Conservation (phyloP, 768 basidiomycete genomes). For the Filobasidium floriforme region DNA sequence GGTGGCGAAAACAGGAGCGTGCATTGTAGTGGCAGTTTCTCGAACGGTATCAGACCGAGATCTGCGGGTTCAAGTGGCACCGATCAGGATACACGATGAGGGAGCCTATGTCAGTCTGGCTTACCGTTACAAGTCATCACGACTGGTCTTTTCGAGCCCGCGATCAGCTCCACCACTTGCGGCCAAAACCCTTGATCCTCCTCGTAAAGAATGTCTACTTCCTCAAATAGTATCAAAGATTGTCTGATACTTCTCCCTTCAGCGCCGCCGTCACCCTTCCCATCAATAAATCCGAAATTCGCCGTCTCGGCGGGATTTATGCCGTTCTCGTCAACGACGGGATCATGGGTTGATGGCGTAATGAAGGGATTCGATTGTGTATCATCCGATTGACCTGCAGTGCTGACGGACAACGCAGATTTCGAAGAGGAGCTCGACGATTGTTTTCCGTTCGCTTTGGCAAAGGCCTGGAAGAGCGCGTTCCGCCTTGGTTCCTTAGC, state of each 20-base stretch:
- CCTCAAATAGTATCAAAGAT: slow-evolving; percentile 84
- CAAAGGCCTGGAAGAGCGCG: too few species aligned
- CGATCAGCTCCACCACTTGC: slow-evolving; percentile 70
- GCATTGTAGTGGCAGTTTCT: slow-evolving; percentile 68
- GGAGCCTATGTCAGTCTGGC: slow-evolving; percentile 26
- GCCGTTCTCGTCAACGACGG: too few species aligned
- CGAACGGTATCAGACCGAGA: slow-evolving; percentile 60
- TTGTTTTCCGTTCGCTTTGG: too few species aligned
- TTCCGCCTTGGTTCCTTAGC: too few species aligned
- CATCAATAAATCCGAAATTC: slow-evolving; percentile 14
- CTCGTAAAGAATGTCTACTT: slow-evolving; percentile 85
- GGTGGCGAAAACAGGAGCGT: slow-evolving; percentile 62
- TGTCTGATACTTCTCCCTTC: slow-evolving; percentile 53
- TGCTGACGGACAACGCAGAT: too few species aligned
- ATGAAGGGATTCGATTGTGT: too few species aligned
- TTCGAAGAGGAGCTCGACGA: too few species aligned
- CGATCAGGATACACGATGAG: background rate
- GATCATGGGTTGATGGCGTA: too few species aligned
- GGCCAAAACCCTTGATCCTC: slow-evolving; percentile 79
- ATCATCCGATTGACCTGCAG: too few species aligned
- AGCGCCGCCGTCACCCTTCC: slow-evolving; percentile 10
- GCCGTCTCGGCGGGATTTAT: background rate
- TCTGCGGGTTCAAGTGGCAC: slow-evolving; percentile 49
- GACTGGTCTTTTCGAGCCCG: slow-evolving; percentile 75
- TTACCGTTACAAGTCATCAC: slow-evolving; percentile 92